Conservation (phyloP, 139 green algal genomes). For the Tetraselmis striata region DNA sequence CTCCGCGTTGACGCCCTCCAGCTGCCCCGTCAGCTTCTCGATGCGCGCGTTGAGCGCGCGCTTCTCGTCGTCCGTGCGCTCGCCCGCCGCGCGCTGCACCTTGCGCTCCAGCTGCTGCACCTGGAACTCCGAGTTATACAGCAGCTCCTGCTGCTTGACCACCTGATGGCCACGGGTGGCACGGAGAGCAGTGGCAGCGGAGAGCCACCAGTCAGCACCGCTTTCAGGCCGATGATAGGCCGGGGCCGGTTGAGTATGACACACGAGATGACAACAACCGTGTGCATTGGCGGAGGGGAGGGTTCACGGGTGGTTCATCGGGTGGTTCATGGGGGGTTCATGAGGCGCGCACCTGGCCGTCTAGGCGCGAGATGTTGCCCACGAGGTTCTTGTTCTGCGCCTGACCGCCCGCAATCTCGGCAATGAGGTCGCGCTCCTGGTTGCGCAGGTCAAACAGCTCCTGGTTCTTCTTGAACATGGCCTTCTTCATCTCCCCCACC, state of each 20-base stretch:
- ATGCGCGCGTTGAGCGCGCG: constrained; percentile 60
- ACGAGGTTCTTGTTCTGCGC: constrained; percentile 70
- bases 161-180: too few relatives aligned
- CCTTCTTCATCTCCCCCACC: constrained; percentile 37
- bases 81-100: constrained; percentile 62
- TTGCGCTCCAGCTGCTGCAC: constrained; percentile 75
- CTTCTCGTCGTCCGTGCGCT: constrained; percentile 73
- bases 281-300: too few relatives aligned
- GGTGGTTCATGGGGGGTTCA: too few relatives aligned
- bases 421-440: constrained; percentile 59
- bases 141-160: constrained; percentile 71
- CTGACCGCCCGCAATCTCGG: constrained; percentile 60
- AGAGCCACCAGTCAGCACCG: too few relatives aligned
- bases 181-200: too few relatives aligned
- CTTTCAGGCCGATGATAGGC: too few relatives aligned
- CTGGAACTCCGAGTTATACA: constrained; percentile 80
- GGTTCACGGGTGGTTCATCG: too few relatives aligned
- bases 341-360: constrained; percentile 38
- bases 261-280: too few relatives aligned
- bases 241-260: too few relatives aligned
- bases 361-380: constrained; percentile 41
- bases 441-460: constrained; percentile 54
- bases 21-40: constrained; percentile 39
- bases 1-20: constrained; percentile 53
- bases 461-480: constrained; percentile 47